Evolutionary conservation across 2,329 filamentous ascomycete genomes (phyloP), one percentile per base, ranked within the genome.

Genomic region (Sporothrix curviconia): DNA sequence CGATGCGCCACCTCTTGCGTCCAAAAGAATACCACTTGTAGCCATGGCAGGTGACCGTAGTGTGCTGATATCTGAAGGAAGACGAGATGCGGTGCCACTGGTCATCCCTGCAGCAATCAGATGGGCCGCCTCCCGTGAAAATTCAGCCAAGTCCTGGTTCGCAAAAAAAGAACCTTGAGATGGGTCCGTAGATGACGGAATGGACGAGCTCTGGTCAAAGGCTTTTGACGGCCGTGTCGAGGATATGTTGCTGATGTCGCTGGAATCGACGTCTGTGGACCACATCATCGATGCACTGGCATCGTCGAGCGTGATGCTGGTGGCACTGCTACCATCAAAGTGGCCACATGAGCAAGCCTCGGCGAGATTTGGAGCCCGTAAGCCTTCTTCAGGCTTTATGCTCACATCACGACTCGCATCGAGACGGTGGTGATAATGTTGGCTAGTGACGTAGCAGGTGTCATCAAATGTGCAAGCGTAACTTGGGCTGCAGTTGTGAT

Each of bases 221-320:
- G 47, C 49, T 8, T 53, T 55, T 2, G 57, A 59, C 5, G 57
- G 57, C n/a, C 53, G 40, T 12, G 54, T 53, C 4, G 57, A 56
- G 3, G 50, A 53, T n/a, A 42, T 25, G 17, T 58, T 54, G 42
- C 51, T 54, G 11, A 44, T 53, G 8, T 56, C 57, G 17, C 42
- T 56, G 1, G 53, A 42, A 3, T 59, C 54, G 7, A 59, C 44
- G 24, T 59, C 57, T 4, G 53, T 56, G 11, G 55, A 57, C 57
- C 57, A 59, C 47, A 59, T 54, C 57, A 59, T 56, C 1, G 55
- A 19, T 1, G 46, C 37, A n/a, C 46, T 43, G 25, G 11, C 39
- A 19, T 51, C 55, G 17, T 51, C 55, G 19, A 57, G 12, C 1
- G 17, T 12, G 22, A 44, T 28, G 7, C 37, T 57, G 7, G 17